Conservation (phyloP, 768 basidiomycete genomes). For the Boletus tylopilopsis region DNA sequence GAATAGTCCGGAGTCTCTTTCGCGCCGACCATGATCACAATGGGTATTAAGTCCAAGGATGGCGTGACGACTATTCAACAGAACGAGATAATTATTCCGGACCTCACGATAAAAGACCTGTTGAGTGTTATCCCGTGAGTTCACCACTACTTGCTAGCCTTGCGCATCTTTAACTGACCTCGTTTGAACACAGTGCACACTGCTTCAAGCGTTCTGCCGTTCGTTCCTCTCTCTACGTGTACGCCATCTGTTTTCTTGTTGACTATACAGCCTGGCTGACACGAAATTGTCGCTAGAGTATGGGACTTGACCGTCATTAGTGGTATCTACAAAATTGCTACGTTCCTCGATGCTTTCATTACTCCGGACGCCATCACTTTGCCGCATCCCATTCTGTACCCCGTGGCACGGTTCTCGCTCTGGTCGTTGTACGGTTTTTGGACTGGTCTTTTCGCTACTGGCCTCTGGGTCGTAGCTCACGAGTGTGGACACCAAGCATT, state of each 20-base stretch:
- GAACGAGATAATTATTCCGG: conserved; percentile 65
- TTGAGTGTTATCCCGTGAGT: conserved; percentile 79
- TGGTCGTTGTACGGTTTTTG: conserved; percentile 84
- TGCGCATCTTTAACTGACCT: neutral
- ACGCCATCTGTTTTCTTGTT: conserved; percentile 22
- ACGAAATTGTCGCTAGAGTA: conserved; percentile 38
- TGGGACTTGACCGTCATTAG: conserved; percentile 76
- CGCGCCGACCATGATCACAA: conserved; percentile 16
- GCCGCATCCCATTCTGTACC: conserved; percentile 58
- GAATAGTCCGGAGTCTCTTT: conserved; percentile 4
- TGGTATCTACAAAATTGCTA: conserved; percentile 62
- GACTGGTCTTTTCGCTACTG: conserved; percentile 83
- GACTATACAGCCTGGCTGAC: conserved; percentile 9
- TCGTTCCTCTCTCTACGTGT: conserved; percentile 77
- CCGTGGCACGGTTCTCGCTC: conserved; percentile 56
- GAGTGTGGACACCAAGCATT: conserved; percentile 97
- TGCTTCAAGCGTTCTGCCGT: conserved; percentile 90
- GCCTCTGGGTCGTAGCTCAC: conserved; percentile 92
- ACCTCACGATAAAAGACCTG: conserved; percentile 85
- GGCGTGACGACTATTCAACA: conserved; percentile 44
- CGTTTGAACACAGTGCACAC: conserved; percentile 49
- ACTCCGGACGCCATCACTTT: conserved; percentile 51
- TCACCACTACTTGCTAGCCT: neutral
- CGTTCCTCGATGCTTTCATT: conserved; percentile 60
- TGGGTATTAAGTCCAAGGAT: conserved; percentile 15